A percentile compares a stretch with the other conserved stretches of the same genome.
Evolutionary conservation across 805 yeast species (phyloP).

Genomic region (Saturnispora serradocipensis): DNA sequence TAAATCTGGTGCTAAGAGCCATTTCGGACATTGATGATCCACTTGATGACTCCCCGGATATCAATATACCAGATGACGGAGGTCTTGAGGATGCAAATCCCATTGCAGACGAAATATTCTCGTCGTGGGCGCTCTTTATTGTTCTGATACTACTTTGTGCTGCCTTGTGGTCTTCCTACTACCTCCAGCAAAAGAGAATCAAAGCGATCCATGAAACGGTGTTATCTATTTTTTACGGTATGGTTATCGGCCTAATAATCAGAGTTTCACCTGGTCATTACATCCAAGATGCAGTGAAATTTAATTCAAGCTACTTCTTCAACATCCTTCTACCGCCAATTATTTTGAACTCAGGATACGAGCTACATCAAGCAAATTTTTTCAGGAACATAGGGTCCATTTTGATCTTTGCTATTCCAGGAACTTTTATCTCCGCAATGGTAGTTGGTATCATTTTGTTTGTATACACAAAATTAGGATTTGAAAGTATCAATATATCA

Average conservation of each 20-base stretch:
- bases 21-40: slow-evolving; percentile 22
- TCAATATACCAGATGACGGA: slow-evolving; percentile 41
- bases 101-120: slow-evolving; percentile 86
- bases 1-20: slow-evolving; percentile 3
- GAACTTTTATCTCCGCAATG: slow-evolving; percentile 85
- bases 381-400: slow-evolving; percentile 88
- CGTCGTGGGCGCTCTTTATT: slow-evolving; percentile 95
- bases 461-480: slow-evolving; percentile 84
- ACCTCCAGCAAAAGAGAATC: slow-evolving; percentile 80
- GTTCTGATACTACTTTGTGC: slow-evolving; percentile 69
- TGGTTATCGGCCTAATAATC: slow-evolving; percentile 88
- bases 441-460: slow-evolving; percentile 84
- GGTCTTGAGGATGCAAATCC: slow-evolving; percentile 63
- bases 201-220: slow-evolving; percentile 98
- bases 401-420: slow-evolving; percentile 90
- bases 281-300: slow-evolving; percentile 93
- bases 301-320: slow-evolving; percentile 90
- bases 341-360: slow-evolving; percentile 92
- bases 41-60: slow-evolving; percentile 30
- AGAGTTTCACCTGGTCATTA: slow-evolving; percentile 92
- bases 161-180: slow-evolving; percentile 93
- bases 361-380: slow-evolving; percentile 90
- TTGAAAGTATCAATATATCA: slow-evolving; percentile 80
- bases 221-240: slow-evolving; percentile 89
- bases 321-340: slow-evolving; percentile 93